Evolutionary conservation across 345 rosid species (phyloP).

Genomic region (Arabidopsis suecica): DNA sequence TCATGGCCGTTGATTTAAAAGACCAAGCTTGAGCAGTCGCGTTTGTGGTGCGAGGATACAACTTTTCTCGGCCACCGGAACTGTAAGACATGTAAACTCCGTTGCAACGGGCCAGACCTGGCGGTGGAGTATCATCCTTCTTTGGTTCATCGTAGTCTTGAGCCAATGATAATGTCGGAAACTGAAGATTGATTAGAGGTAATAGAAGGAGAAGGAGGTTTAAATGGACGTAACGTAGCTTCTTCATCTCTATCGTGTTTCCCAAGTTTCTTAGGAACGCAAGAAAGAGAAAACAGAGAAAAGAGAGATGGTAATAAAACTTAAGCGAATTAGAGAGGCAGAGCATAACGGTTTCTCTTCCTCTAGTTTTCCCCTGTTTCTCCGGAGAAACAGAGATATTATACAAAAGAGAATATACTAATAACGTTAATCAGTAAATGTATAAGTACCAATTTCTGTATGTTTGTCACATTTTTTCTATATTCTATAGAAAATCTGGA

Average conservation of each 20-base stretch:
- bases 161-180: conserved; percentile 39
- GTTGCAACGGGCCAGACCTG: conserved; percentile 60
- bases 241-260: conserved; percentile 41
- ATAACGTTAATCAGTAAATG: not conserved
- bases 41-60: conserved; percentile 67
- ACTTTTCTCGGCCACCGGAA: conserved; percentile 61
- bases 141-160: conserved; percentile 53
- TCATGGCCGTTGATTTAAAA: conserved; percentile 63
- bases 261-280: conserved; percentile 34
- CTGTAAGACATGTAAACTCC: conserved; percentile 72
- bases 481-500: not conserved
- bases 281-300: conserved; percentile 39
- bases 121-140: conserved; percentile 49
- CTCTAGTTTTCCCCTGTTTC: conserved; percentile 41
- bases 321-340: conserved; percentile 38
- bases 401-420: not conserved
- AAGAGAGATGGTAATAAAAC: conserved; percentile 29
- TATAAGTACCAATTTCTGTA: too few species aligned
- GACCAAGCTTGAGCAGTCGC: conserved; percentile 89
- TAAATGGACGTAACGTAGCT: conserved; percentile 22
- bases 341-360: conserved; percentile 47
- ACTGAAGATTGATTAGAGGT: conserved; percentile 32
- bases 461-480: not conserved
- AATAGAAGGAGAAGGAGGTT: conserved; percentile 30
- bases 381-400: conserved; percentile 34